Percentiles rank a stretch among this genome's conserved stretches.
phyloP scores from a whole-genome alignment of 331 rosid species.

The Rhamnella rubrinervis region DNA sequence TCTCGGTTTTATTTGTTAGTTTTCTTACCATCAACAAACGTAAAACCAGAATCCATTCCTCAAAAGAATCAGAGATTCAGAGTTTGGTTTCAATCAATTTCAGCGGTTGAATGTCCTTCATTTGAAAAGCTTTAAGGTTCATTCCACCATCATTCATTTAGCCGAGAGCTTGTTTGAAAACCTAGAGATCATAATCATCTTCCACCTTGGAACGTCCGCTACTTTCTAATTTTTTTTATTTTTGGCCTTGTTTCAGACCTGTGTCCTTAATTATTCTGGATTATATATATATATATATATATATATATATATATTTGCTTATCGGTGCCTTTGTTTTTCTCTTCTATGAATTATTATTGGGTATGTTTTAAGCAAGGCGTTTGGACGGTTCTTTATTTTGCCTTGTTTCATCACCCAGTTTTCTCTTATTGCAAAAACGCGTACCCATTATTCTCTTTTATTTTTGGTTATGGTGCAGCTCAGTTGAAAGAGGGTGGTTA shows the following conservation, averaged over 20 bases:
- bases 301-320: no score
- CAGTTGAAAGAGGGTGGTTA: constrained; percentile 30
- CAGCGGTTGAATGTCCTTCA: no score
- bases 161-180: no score
- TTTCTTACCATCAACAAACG: constrained; percentile 5
- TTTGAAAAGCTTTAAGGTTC: no score
- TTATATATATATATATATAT: no score
- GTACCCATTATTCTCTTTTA: not conserved
- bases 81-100: no score
- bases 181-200: not conserved
- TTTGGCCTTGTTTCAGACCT: not conserved
- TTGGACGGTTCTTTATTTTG: not conserved
- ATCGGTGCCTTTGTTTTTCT: no score
- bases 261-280: no score
- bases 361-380: no score
- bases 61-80: not conserved
- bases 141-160: not conserved
- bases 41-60: no score
- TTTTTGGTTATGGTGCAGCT: constrained; percentile 3
- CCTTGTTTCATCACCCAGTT: constrained; percentile 34
- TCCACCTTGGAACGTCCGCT: constrained; percentile 1
- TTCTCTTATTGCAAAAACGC: not conserved
- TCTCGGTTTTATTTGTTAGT: constrained; percentile 1
- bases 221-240: not conserved
- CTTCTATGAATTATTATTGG: not conserved